Conservation (phyloP, 345 rosid genomes). For the Rubroshorea leprosula region DNA sequence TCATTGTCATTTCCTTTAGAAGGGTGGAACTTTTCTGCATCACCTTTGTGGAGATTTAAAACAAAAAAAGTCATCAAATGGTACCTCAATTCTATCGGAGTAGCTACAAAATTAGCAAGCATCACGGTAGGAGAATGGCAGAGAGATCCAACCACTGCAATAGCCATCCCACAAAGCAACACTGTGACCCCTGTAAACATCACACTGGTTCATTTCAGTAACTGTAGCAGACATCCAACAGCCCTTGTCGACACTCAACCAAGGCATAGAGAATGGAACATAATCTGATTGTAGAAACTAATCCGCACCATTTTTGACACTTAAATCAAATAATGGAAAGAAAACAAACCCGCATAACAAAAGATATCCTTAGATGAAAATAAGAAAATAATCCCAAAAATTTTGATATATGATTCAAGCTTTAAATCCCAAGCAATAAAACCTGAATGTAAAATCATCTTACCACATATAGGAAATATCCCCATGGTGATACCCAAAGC, state of each 20-base stretch:
- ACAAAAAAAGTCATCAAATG: too few relatives aligned
- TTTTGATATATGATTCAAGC: too few relatives aligned
- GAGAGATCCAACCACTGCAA: slow-evolving; percentile 60
- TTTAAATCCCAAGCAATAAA: not conserved
- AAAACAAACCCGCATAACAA: too few relatives aligned
- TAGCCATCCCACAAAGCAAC: slow-evolving; percentile 75
- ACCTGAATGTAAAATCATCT: not conserved
- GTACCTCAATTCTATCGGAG: slow-evolving; percentile 86
- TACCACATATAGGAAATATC: slow-evolving; percentile 87
- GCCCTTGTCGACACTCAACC: not conserved
- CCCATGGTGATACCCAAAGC: slow-evolving; percentile 83
- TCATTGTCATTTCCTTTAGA: not conserved
- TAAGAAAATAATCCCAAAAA: too few relatives aligned
- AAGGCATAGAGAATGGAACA: not conserved
- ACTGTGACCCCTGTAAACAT: slow-evolving; percentile 69
- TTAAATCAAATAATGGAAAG: too few relatives aligned
- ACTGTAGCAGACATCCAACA: not conserved
- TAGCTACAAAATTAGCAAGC: slow-evolving; percentile 81
- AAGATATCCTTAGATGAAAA: too few relatives aligned
- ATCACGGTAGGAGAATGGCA: slow-evolving; percentile 85
- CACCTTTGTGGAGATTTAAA: too few relatives aligned
- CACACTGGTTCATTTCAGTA: slow-evolving; percentile 10
- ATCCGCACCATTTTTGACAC: not conserved
- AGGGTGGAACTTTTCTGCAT: not conserved
- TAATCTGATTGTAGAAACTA: not conserved